Evolutionary conservation across 2,329 filamentous ascomycete genomes (phyloP), one percentile per base, ranked within the genome.

Genomic region (Colletotrichum lindemuthianum): DNA sequence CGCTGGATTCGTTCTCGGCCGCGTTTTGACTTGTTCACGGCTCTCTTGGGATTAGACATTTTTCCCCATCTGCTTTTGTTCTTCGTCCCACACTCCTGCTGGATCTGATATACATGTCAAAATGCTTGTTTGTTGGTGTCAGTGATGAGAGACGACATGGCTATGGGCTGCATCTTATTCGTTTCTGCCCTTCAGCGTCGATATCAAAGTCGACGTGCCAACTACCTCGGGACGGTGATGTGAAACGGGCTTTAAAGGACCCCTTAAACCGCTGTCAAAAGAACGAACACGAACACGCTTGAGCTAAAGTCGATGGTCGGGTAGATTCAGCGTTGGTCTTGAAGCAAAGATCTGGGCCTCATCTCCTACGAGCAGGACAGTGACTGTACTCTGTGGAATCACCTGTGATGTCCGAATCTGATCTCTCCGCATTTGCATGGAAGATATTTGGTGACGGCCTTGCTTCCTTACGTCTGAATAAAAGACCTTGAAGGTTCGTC

Each of bases 261-360:
- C 34, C 15, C 32, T 55, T 34, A 36, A 24, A 34, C 45, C n/a
- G 13, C 44, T 37, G 36, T 16, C 16, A 41, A 58, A 37, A 36
- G 37, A 58, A 44, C 55, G 55, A 58, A 58, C 43, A 58, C 55
- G 55, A 50, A 58, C 13, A 58, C 37, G n/a, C 12, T 10, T 5
- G 6, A 16, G 8, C 39, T n/a, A 41, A 24, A 24, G 24, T 24
- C 24, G 24, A 24, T 24, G 24, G 24, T 24, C 24, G 24, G 24
- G 24, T 24, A 24, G 2, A 24, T 24, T 24, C 24, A 24, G 24
- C 24, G 24, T 24, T 24, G 5, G 5, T 24, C 24, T 24, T 24
- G 24, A 24, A 24, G 24, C 24, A 24, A 24, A 24, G 24, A 24
- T 24, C 24, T 24, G 24, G 24, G 4, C 24, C 24, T 24, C 24